phyloP scores from a whole-genome alignment of 208 protist genomes.

The Leishmania amazonensis region DNA sequence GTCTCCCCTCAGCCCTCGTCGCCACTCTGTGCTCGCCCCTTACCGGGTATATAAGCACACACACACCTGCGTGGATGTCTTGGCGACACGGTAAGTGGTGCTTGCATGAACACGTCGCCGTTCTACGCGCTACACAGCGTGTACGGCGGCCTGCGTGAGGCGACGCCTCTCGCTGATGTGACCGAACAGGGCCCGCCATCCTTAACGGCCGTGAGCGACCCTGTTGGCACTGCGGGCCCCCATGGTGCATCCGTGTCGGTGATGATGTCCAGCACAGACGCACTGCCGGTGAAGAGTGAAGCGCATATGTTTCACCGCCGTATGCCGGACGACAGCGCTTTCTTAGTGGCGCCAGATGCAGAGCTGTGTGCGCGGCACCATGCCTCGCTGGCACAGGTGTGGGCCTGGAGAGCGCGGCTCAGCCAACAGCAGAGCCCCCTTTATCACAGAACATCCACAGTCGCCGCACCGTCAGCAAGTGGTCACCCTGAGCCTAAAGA shows the following conservation, averaged over 20 bases:
- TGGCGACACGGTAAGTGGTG: neutral
- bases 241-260: too few species aligned
- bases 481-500: neutral
- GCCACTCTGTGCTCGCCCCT: neutral
- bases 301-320: neutral
- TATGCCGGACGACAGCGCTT: neutral
- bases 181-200: neutral
- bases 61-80: neutral
- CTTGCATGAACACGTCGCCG: neutral
- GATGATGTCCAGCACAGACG: neutral
- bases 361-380: constrained; percentile 11
- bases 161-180: neutral
- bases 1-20: neutral
- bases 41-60: neutral
- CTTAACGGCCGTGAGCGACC: neutral
- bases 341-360: constrained; percentile 11
- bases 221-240: neutral
- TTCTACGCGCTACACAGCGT: constrained; percentile 3
- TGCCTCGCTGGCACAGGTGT: constrained; percentile 8
- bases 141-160: constrained; percentile 3
- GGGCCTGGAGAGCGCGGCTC: constrained; percentile 4
- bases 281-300: neutral
- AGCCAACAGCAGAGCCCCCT: constrained; percentile 1
- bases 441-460: neutral
- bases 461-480: neutral